Conservation (phyloP, 768 basidiomycete genomes). For the Leccinum subtestaceum region DNA sequence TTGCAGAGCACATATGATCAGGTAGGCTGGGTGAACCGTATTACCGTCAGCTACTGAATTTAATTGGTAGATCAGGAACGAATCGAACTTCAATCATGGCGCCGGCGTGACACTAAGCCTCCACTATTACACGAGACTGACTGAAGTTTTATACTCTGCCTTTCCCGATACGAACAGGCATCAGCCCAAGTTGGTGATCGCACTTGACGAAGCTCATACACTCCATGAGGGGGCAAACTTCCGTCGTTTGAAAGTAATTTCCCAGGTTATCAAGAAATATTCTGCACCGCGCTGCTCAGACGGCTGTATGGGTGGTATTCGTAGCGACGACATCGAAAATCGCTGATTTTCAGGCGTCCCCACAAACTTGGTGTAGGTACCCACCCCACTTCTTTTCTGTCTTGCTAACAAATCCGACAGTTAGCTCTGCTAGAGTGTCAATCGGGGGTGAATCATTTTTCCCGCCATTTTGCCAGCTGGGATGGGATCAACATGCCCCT, state of each 20-base stretch:
- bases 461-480: background rate
- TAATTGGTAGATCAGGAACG: no score
- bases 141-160: background rate
- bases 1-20: background rate
- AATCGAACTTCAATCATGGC: no score
- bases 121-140: background rate
- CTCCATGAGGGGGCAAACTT: background rate
- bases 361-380: background rate
- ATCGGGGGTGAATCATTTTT: background rate
- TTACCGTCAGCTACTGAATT: no score
- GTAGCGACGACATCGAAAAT: background rate
- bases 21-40: no score
- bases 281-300: background rate
- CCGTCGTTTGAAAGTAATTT: background rate
- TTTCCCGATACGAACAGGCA: background rate
- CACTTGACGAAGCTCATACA: background rate
- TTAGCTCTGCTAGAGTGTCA: background rate
- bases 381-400: background rate
- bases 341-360: background rate
- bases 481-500: background rate
- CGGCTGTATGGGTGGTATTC: constrained; percentile 1
- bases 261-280: background rate
- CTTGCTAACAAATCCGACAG: background rate
- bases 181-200: background rate
- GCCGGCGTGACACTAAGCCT: background rate